Evolutionary conservation across 352 stramenopile genomes (phyloP).

Genomic region (Phytophthora foliorum): DNA sequence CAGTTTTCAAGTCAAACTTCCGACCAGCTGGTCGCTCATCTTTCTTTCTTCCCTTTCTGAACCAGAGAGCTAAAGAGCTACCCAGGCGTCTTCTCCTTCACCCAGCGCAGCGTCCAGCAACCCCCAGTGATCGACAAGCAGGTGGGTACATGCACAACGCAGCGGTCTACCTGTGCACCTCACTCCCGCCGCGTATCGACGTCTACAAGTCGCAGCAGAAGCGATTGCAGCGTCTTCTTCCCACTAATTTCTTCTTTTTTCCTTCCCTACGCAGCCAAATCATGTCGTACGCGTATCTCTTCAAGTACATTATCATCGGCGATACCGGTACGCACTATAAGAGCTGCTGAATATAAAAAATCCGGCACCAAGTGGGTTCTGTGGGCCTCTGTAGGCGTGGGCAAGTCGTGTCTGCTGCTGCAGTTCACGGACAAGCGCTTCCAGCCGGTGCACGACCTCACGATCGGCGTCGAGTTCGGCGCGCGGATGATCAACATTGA

Average conservation of each 20-base stretch:
- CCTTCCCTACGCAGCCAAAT: slow-evolving; percentile 1
- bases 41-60: slow-evolving; percentile 38
- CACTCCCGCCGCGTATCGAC: neutral
- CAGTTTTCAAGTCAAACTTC: slow-evolving; percentile 27
- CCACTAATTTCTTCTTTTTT: slow-evolving; percentile 5
- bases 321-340: slow-evolving; percentile 90
- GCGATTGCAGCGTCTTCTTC: slow-evolving; percentile 6
- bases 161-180: neutral
- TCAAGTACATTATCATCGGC: slow-evolving; percentile 99
- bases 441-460: slow-evolving; percentile 99
- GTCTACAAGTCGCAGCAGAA: slow-evolving; percentile 12
- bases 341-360: too few relatives aligned
- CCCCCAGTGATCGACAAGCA: slow-evolving; percentile 13
- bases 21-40: slow-evolving; percentile 13
- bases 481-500: slow-evolving; percentile 99
- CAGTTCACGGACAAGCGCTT: slow-evolving; percentile 99
- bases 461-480: slow-evolving; percentile 99
- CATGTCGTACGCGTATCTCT: slow-evolving; percentile 97
- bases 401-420: slow-evolving; percentile 99
- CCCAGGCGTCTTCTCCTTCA: slow-evolving; percentile 4
- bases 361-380: too few relatives aligned
- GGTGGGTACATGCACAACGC: slow-evolving; percentile 16
- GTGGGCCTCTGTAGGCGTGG: slow-evolving; percentile 93
- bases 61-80: slow-evolving; percentile 13
- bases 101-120: slow-evolving; percentile 12